phyloP scores from a whole-genome alignment of 1,139 yeast species.

The Blastobotrys proliferans region DNA sequence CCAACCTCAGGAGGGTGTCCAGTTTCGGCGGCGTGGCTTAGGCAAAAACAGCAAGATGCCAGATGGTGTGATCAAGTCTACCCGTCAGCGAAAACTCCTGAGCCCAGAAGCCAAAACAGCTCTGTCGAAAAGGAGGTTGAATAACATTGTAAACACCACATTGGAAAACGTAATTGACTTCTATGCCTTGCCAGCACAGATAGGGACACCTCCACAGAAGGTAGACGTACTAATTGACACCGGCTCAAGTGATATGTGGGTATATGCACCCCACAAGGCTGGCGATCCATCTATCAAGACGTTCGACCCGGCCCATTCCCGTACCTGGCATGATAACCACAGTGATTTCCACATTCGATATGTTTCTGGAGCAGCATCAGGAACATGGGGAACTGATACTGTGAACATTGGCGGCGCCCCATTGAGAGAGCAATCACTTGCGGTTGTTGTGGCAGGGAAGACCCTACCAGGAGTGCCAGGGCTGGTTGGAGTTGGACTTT shows the following conservation, averaged over 20 bases:
- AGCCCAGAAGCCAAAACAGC: conserved; percentile 1
- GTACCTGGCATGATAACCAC: conserved; percentile 16
- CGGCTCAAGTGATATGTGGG: conserved; percentile 69
- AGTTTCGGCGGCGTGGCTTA: conserved; percentile 2
- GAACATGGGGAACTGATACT: conserved; percentile 23
- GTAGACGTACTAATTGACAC: conserved; percentile 45
- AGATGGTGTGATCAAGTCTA: conserved; percentile 7
- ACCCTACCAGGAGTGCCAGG: conserved; percentile 27
- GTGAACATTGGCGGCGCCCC: conserved; percentile 18
- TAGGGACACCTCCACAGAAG: conserved; percentile 40
- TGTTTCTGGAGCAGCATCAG: conserved; percentile 20
- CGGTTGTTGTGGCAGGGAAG: conserved; percentile 23
- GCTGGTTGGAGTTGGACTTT: conserved; percentile 25
- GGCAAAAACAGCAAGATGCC: background rate
- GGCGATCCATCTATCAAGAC: conserved; percentile 5
- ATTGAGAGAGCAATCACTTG: conserved; percentile 22
- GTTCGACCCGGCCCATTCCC: conserved; percentile 18
- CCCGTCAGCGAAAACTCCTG: conserved; percentile 1
- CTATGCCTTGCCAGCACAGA: conserved; percentile 27
- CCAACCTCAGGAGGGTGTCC: conserved; percentile 2
- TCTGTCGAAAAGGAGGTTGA: conserved; percentile 3
- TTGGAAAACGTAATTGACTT: conserved; percentile 10
- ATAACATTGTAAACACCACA: conserved; percentile 7
- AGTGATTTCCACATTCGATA: conserved; percentile 18
- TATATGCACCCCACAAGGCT: conserved; percentile 32